phyloP scores from a whole-genome alignment of 495 filamentous ascomycete genomes.

The Trichoderma asperelloides region DNA sequence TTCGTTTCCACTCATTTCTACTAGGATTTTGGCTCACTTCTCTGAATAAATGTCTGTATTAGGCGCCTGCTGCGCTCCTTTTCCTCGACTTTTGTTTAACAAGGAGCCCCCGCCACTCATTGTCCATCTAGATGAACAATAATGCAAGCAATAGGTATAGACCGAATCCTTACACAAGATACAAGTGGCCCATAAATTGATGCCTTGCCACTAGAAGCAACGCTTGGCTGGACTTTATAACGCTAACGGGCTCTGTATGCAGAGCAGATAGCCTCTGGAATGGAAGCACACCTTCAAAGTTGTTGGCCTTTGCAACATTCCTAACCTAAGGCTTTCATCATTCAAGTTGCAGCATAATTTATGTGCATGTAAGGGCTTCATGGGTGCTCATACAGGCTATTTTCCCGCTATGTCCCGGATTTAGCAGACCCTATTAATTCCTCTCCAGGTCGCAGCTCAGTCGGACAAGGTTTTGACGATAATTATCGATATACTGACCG shows the following conservation, averaged over 20 bases:
- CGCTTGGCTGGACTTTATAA: background rate
- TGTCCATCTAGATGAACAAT: no score
- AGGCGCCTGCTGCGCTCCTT: background rate
- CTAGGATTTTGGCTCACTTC: background rate
- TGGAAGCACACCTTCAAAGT: background rate
- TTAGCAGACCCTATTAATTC: no score
- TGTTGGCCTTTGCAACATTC: background rate
- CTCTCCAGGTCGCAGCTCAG: background rate
- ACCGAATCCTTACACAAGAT: background rate
- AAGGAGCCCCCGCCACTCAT: no score
- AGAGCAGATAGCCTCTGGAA: no score
- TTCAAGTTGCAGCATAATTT: background rate
- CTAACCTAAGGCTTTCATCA: background rate
- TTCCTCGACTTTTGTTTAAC: background rate
- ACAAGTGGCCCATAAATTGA: background rate
- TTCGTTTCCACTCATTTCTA: background rate
- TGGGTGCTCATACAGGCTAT: background rate
- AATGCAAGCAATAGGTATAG: background rate
- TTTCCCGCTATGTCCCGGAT: background rate
- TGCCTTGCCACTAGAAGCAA: background rate
- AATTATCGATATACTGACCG: no score
- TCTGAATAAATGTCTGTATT: background rate
- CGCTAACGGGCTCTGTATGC: background rate
- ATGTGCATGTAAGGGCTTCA: background rate
- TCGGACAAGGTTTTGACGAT: background rate